A percentile compares a stretch with the other conserved stretches of the same genome.
phyloP scores from a whole-genome alignment of 495 filamentous ascomycete genomes.

The Penicillium alfredii region DNA sequence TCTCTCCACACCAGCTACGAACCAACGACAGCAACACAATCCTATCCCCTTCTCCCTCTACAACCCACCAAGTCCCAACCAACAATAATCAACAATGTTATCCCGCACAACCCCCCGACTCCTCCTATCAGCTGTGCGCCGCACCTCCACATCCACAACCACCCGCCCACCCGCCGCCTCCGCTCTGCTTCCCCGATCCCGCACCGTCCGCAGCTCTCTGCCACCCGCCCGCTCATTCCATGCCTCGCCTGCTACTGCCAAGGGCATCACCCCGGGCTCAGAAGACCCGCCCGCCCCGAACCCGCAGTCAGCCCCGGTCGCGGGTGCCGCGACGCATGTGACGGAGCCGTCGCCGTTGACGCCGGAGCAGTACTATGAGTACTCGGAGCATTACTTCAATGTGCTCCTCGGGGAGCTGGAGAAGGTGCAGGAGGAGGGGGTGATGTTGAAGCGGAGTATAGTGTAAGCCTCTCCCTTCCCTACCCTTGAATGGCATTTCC shows the following conservation, averaged over 20 bases:
- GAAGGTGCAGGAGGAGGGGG: slow-evolving; percentile 37
- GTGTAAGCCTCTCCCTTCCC: slow-evolving; percentile 27
- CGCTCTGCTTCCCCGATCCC: slow-evolving; percentile 2
- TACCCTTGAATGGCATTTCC: too few relatives aligned
- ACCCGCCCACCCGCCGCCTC: slow-evolving; percentile 2
- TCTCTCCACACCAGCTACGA: slow-evolving; percentile 7
- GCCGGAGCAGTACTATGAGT: slow-evolving; percentile 40
- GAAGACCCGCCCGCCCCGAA: slow-evolving; percentile 35
- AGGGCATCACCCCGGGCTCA: slow-evolving; percentile 40
- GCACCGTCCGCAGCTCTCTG: slow-evolving; percentile 12
- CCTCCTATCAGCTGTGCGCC: slow-evolving; percentile 18
- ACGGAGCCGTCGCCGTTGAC: slow-evolving; percentile 38
- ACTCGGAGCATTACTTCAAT: slow-evolving; percentile 48
- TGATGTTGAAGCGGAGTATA: slow-evolving; percentile 56
- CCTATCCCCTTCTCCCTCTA: background rate
- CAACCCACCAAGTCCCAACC: slow-evolving; percentile 4
- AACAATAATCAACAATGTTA: slow-evolving; percentile 22
- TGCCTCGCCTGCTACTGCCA: slow-evolving; percentile 24
- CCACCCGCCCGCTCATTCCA: slow-evolving; percentile 24
- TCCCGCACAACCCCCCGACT: slow-evolving; percentile 28
- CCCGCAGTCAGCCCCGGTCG: slow-evolving; percentile 28
- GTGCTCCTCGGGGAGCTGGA: slow-evolving; percentile 42
- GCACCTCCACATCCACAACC: slow-evolving; percentile 14
- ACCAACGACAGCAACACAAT: background rate
- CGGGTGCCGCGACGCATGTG: slow-evolving; percentile 31